A percentile compares a stretch with the other conserved stretches of the same genome.
phyloP scores from a whole-genome alignment of 306 rosid species.

The Cicer chorassanicum region DNA sequence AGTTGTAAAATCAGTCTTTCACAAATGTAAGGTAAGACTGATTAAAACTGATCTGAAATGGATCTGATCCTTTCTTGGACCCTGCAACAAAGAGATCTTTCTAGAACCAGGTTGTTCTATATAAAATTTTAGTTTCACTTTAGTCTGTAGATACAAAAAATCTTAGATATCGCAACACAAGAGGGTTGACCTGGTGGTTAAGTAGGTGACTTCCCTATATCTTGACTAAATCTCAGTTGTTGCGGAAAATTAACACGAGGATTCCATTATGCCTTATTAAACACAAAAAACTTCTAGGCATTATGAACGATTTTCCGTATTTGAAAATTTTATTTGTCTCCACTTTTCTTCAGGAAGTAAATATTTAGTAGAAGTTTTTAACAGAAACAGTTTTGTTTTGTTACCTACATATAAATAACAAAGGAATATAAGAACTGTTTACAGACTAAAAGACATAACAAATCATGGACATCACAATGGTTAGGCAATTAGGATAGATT shows the following conservation, averaged over 20 bases:
- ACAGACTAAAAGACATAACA: slow-evolving; percentile 13
- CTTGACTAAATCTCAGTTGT: not conserved
- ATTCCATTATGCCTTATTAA: not conserved
- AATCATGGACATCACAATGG: slow-evolving; percentile 9
- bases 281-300: not conserved
- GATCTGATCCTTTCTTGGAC: not conserved
- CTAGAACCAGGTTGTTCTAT: not conserved
- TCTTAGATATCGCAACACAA: not conserved
- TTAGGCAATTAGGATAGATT: not conserved
- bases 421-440: slow-evolving; percentile 13
- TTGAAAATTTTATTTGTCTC: not conserved
- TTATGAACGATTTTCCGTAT: not conserved
- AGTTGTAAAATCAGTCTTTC: not conserved
- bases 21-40: not conserved
- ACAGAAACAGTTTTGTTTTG: slow-evolving; percentile 20
- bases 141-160: not conserved
- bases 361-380: slow-evolving; percentile 3
- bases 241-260: not conserved
- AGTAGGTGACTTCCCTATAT: not conserved
- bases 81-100: not conserved
- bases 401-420: slow-evolving; percentile 1
- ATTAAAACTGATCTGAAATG: not conserved
- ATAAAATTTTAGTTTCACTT: not conserved
- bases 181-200: not conserved
- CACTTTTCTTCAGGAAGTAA: not conserved